Base-by-base conservation (phyloP, 2,329 filamentous ascomycete species). In the Xylaria polymorpha region DNA sequence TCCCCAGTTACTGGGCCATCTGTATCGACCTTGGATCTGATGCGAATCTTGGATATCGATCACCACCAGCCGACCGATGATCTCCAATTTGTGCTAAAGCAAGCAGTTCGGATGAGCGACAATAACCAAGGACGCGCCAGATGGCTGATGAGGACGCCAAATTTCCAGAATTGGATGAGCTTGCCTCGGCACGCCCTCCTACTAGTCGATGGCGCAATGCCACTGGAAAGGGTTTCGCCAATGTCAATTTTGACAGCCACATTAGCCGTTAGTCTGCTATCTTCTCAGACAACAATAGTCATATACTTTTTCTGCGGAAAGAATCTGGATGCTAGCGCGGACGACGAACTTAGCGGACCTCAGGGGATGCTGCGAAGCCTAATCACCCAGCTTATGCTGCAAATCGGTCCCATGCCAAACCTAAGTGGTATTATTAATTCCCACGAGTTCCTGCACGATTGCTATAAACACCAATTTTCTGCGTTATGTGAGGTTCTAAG, bases 301-400 rank as follows among this genome's bases (percentile, higher is more conserved):
- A n/a, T 69, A 14, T 50, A 66, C 29, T 69, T 69, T 22, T 68
- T 68, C 22, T 66, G 67, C 22, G 67, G 67, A 4, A 62, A 29
- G 9, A 44, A 69, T 41, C 41, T 66, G 1, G 55, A 68, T 1
- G 6, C 25, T 4, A 22, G 58, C 35, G 43, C 46, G 3, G 58
- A 66, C 4, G 51, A 66, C n/a, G 37, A 32, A 1, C 29, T 43
- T 4, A 25, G 46, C n/a, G 64, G 57, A 7, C 57, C 57, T 35
- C 15, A n/a, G 3, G 64, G 58, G 7, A 61, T 66, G 64, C 9
- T 66, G 12, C 57, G 64, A 39, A 66, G 64, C 15, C 41, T 66
- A 9, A 66, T 66, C 29, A 55, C 48, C 10, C 64, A 61, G 29
- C 64, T 66, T 10, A 18, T 66, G 37, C n/a, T 66, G 29, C 48